Evolutionary conservation across 2,329 filamentous ascomycete species (phyloP), one percentile per base, ranked within the genome.

Genomic region (Anthostomella pinea): DNA sequence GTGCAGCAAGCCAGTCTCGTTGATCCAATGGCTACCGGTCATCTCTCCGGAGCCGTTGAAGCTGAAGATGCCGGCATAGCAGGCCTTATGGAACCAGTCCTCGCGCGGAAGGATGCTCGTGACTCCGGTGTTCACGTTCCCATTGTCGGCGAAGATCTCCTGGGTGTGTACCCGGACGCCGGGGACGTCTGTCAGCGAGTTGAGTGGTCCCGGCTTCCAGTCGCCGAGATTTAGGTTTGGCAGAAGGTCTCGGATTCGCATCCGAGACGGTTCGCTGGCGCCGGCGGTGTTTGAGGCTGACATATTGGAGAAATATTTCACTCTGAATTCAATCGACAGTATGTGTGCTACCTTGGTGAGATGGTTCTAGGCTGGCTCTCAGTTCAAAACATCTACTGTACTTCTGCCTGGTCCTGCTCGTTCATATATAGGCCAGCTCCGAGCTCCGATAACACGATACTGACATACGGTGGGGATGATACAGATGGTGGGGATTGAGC

Each of bases 41-140:
- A 82, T 65, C 57, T 82, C 77, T 26, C 80, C 79, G 29, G 71
- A 73, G 36, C 79, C 79, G 47, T 83, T 83, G 64, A 83, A 81
- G 42, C 71, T 69, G 59, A 81, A 81, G 30, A 74, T 51, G n/a
- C 67, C 67, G 3, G 70, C 66, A 30, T 73, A 68, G 35, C 65
- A 69, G 25, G 67, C 67, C 8, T 65, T 60, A 28, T 62, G 41
- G 50, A 63, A 62, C 69, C 70, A 75, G 30, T 68, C 55, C 4
- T 48, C 28, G 8, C 69, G 65, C 1, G 71, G 69, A 1, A 75
- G 51, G 35, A 75, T 70, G 23, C 66, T 64, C 2, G 72, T 76
- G 8, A 75, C 62, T 31, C 72, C 72, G 0, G 70, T 73, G 46
- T 74, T 72, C 41, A 72, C 60, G 17, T 57, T 47, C 5, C 52